Base-by-base conservation (phyloP, 192 early-diverging fungal species). In the Entomortierella parvispora region DNA sequence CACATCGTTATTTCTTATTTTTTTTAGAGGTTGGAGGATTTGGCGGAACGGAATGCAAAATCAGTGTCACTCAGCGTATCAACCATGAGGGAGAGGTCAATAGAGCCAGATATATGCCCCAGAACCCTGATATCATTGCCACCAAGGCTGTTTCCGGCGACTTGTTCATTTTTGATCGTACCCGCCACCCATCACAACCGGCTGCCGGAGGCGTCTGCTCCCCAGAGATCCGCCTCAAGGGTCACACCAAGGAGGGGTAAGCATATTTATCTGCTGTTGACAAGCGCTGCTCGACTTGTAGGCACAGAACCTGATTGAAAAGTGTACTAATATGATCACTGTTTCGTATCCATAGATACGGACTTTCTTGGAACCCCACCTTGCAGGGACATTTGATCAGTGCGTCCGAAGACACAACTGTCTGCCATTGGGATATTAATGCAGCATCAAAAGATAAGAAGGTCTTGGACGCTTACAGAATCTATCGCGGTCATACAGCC, bases 51-150 rank as follows among this genome's bases (percentile, higher is more conserved):
- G 92, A 94, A 71, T 92, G 89, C 83, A 92, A 93, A 71, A 94
- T 83, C 58, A 79, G 71, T 31, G 78, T 98, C 60, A 93, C 89
- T 46, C 97, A 99, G 83, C 91, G 90, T 32, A 99, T 99, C 80
- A 91, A 92, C 65, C 97, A 99, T 63, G 96, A 98, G 43, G 96
- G 96, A 57, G 97, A 99, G 82, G 94, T 98, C 54, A 99, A 99
- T 84, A 81, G 97, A 59, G 96, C 95, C n/a, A 89, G 97, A 46
- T 99, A 99, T 79, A 97, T 97, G 93, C 94, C 94, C 44, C 89
- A 92, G 71, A 96, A 99, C 69, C 93, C 94, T 10, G 91, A 97
- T 71, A 92, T 99, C 47, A 96, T 99, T 69, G 97, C 96, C 12
- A 97, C 96, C 9, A 96, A 97, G 65, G 92, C 96, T 7, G 86